These are phyloP conservation scores for Fraxinus americana DNA, from an alignment of 257 asterid species.

Conservation along the genomic window DNA sequence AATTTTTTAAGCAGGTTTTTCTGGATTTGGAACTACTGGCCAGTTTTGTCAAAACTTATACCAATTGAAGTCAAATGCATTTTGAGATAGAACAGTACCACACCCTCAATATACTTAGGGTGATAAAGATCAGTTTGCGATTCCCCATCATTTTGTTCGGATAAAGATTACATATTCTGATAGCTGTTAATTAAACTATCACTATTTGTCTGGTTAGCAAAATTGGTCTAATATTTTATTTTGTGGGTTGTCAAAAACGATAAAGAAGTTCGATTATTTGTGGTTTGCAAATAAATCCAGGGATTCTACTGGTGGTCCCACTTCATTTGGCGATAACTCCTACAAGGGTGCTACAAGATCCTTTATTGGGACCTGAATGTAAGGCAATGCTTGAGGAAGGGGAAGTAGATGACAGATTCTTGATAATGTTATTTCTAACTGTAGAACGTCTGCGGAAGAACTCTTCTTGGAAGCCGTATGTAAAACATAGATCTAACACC, in stretches of 20 bases:
- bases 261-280: slow-evolving; percentile 13
- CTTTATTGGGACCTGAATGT: slow-evolving; percentile 81
- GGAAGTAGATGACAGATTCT: slow-evolving; percentile 79
- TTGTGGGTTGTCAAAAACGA: background rate
- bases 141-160: background rate
- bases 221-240: background rate
- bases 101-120: background rate
- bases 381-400: slow-evolving; percentile 80
- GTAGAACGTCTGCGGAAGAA: slow-evolving; percentile 77
- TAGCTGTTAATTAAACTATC: background rate
- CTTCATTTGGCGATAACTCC: slow-evolving; percentile 88
- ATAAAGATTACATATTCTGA: background rate
- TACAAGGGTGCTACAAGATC: slow-evolving; percentile 91
- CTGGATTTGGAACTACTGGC: slow-evolving; percentile 3
- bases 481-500: slow-evolving; percentile 6
- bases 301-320: slow-evolving; percentile 73
- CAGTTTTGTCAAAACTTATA: background rate
- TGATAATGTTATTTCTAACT: slow-evolving; percentile 75
- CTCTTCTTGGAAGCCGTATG: slow-evolving; percentile 94
- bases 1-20: background rate
- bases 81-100: background rate
- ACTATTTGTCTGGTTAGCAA: background rate
- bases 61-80: background rate
- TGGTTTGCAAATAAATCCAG: slow-evolving; percentile 34
- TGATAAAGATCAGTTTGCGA: background rate